Percentiles rank a stretch among this genome's conserved stretches.
Conservation (phyloP, 2,329 filamentous ascomycete genomes). For the Berkeleyomyces rouxiae region DNA sequence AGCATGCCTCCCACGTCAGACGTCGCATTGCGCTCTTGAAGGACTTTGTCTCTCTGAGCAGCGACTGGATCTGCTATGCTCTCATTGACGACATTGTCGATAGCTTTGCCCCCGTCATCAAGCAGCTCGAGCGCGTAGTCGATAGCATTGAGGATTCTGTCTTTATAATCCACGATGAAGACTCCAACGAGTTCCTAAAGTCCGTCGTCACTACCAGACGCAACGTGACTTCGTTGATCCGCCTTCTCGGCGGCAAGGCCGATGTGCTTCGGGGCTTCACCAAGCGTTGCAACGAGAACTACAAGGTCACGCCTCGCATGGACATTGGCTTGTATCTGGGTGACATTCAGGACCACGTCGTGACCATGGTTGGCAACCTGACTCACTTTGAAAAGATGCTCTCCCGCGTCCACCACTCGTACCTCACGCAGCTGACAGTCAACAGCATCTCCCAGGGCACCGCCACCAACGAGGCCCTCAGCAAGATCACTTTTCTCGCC, state of each 20-base stretch:
- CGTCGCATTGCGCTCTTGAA: conserved; percentile 83
- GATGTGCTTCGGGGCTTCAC: conserved; percentile 95
- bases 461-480: conserved; percentile 71
- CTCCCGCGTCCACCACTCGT: conserved; percentile 84
- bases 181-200: conserved; percentile 73
- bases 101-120: conserved; percentile 79
- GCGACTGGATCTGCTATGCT: conserved; percentile 98
- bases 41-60: conserved; percentile 85
- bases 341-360: conserved; percentile 97
- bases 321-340: conserved; percentile 93
- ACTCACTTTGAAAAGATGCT: conserved; percentile 97
- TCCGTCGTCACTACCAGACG: conserved; percentile 83
- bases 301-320: conserved; percentile 84
- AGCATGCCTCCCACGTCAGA: conserved; percentile 74
- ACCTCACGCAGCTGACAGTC: conserved; percentile 84
- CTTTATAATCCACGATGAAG: conserved; percentile 78
- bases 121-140: conserved; percentile 70
- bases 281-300: conserved; percentile 96
- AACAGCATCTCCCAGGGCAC: conserved; percentile 82
- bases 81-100: conserved; percentile 98
- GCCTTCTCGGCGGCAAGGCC: conserved; percentile 89
- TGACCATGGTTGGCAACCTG: conserved; percentile 96
- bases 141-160: conserved; percentile 92
- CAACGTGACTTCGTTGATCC: conserved; percentile 84
- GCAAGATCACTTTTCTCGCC: conserved; percentile 87